phyloP scores from a whole-genome alignment of 169 alveolate genomes.

The Plasmodium inui region DNA sequence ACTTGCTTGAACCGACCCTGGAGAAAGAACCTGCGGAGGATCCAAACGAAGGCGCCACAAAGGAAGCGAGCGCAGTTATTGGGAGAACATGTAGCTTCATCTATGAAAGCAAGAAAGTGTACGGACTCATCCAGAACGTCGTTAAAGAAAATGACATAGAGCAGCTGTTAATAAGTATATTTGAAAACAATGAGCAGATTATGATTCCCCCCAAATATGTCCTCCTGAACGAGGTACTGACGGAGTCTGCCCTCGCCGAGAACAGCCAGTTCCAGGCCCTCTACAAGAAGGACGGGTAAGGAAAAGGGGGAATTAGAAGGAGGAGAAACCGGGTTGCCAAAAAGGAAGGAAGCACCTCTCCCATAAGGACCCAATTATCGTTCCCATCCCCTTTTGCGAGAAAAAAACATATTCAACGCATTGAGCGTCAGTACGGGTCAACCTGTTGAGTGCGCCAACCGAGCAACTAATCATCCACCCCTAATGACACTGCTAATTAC shows the following conservation, averaged over 20 bases:
- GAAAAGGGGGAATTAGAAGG: not conserved
- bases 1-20: not conserved
- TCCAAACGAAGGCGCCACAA: not conserved
- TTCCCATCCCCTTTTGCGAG: not conserved
- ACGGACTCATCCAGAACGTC: constrained; percentile 45
- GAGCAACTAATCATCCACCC: not conserved
- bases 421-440: not conserved
- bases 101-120: constrained; percentile 43
- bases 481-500: not conserved
- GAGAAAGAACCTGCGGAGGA: constrained; percentile 1
- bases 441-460: not conserved
- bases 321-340: not conserved
- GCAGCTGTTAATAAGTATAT: constrained; percentile 23
- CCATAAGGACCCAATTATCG: not conserved
- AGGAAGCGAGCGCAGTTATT: constrained; percentile 31
- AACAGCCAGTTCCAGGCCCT: constrained; percentile 61
- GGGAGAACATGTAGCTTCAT: constrained; percentile 67
- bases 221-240: constrained; percentile 33
- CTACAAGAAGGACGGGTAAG: constrained; percentile 69
- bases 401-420: not conserved
- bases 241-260: constrained; percentile 15
- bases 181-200: constrained; percentile 35
- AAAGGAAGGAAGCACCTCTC: not conserved
- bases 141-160: constrained; percentile 28
- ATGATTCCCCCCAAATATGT: constrained; percentile 41